Evolutionary conservation across 2,329 filamentous ascomycete species (phyloP), one percentile per base, ranked within the genome.

Genomic region (Aspergillus novoparasiticus): DNA sequence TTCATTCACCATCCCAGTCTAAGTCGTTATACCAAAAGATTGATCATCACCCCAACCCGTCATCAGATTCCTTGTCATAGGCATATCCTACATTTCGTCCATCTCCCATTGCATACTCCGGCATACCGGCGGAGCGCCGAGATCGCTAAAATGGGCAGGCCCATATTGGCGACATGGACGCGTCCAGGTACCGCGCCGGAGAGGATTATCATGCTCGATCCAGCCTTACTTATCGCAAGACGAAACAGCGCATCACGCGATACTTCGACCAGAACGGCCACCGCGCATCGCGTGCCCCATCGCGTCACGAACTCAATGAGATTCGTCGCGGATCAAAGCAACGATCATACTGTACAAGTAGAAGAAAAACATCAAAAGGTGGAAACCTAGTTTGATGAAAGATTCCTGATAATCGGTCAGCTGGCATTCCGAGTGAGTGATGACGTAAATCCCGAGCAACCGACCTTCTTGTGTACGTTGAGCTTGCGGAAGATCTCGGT

Each of bases 291-390:
- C 75, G 73, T 77, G 66, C 60, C 74, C 76, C 71, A 76, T 71
- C 70, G 75, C 71, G 58, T 70, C 69, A 63, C 73, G 73, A 68
- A 80, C 71, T 89, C 90, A 96, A 81, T 93, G 87, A 64, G 91
- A 88, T 83, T 99, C 95, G 80, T 98, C 95, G 76, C 91, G 90
- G 84, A 99, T 99, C 67, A 99, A 87, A 70, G 95, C 94, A 68
- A 97, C 94, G 72, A 95, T 95, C 92, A 95, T 96, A 89, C 92
- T 96, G 87, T 97, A 97, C 62, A 99, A 90, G 84, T 99, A 99
- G 88, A 98, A 99, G 89, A 99, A 99, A 88, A 99, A 99, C 93
- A 99, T 97, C 83, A 99, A 81, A 65, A 99, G 85, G 81, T 99
- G 95, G 86, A 99, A 99, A 61, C 94, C 95, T 50, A 99, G 92